Evolutionary conservation across 2,329 filamentous ascomycete genomes (phyloP), one percentile per base, ranked within the genome.

Genomic region (Ilyonectria destructans): DNA sequence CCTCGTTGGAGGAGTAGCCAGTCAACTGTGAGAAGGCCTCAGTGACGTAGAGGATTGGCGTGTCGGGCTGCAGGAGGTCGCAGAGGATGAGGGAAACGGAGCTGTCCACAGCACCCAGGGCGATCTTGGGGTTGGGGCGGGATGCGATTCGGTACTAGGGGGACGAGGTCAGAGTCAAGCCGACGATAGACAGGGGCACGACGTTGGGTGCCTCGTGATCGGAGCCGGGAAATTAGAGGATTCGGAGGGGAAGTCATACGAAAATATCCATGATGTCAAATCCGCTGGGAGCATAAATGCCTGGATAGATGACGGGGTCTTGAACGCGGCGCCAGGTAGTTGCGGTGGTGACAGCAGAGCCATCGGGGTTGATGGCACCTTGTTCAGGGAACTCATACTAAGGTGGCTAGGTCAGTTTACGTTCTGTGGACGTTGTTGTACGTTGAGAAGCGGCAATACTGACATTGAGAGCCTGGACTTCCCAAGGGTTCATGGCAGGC

Each of bases 21-120:
- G 94, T 97, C 70, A 97, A 82, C 7, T 91, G 85, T 74, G 90
- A 88, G 78, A 97, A 97, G 33, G 93, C 88, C 6, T 95, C 92
- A 1, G 93, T 96, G 71, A 91, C 93, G 78, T 97, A 97, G 9
- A 97, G 89, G 67, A 97, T 94, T 3, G 95, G 94, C 33, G 87
- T 85, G 79, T 97, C 94, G 31, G 92, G 88, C 73, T 89, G 87
- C 48, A 88, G 86, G 35, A 95, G 90, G 79, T 97, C 93, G 80
- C 93, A 96, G 46, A 97, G 87, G 19, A 96, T 88, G 70, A 97
- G 91, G 2, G 94, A 92, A 77, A 94, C 96, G 2, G 94, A 96
- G 72, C 93, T 86, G 80, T 97, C 95, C 37, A 97, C 91, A 1
- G 93, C 88, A 7, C 94, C 95, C 48, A 97, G 91, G 56, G 94